Evolutionary conservation across 1,139 yeast species (phyloP).

Genomic region (Diutina sp.): DNA sequence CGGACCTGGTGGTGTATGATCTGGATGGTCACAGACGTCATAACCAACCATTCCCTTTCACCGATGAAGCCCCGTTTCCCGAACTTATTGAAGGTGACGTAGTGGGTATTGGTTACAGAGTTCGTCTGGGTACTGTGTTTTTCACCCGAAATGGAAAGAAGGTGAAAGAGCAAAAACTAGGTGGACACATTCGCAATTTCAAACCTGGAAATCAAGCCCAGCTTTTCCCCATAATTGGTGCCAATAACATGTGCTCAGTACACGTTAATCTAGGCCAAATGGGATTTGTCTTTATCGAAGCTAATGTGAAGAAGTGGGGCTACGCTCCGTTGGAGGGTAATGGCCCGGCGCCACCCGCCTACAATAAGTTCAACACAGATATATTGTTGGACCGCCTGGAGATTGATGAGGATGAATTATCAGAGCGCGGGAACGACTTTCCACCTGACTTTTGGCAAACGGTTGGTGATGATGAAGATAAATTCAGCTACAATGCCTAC

Average conservation of each 20-base stretch:
- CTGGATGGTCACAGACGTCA: slow-evolving; percentile 39
- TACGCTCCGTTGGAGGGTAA: slow-evolving; percentile 47
- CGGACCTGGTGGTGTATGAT: slow-evolving; percentile 36
- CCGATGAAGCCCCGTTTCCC: slow-evolving; percentile 31
- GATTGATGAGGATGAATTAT: slow-evolving; percentile 35
- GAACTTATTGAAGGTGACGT: slow-evolving; percentile 44
- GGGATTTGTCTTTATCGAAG: slow-evolving; percentile 48
- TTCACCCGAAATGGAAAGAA: slow-evolving; percentile 63
- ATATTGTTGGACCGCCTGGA: slow-evolving; percentile 42
- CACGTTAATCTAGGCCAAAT: slow-evolving; percentile 47
- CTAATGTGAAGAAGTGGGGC: slow-evolving; percentile 54
- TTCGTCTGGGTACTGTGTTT: slow-evolving; percentile 48
- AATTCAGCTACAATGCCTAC: slow-evolving; percentile 30
- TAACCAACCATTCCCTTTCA: slow-evolving; percentile 35
- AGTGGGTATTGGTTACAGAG: slow-evolving; percentile 53
- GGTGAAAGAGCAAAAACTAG: slow-evolving; percentile 44
- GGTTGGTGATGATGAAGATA: slow-evolving; percentile 17
- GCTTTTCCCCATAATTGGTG: slow-evolving; percentile 40
- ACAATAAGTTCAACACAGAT: slow-evolving; percentile 41
- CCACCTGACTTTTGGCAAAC: slow-evolving; percentile 42
- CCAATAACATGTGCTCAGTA: slow-evolving; percentile 36
- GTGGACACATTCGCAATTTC: slow-evolving; percentile 11
- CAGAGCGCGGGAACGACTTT: slow-evolving; percentile 35
- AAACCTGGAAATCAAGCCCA: slow-evolving; percentile 23
- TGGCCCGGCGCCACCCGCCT: slow-evolving; percentile 54